Conservation (phyloP, 2,329 filamentous ascomycete genomes). For the Seiridium unicorne region DNA sequence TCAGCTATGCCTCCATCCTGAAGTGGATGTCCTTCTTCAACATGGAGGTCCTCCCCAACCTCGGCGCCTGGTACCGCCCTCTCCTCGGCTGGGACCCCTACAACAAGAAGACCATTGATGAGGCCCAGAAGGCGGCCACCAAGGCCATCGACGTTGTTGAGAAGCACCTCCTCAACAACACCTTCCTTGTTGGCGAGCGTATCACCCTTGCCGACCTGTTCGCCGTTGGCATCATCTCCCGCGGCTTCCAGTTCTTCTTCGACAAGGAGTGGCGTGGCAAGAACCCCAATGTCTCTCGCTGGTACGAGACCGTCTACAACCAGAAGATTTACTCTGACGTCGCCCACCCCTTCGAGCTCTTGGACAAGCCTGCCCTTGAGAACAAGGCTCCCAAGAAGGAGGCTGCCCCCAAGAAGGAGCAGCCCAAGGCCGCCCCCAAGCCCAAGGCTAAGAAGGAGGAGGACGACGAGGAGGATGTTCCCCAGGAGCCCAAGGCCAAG, state of each 20-base stretch:
- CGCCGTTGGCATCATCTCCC: conserved; percentile 72
- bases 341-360: conserved; percentile 70
- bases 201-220: conserved; percentile 96
- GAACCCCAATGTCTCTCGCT: conserved; percentile 85
- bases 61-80: conserved; percentile 83
- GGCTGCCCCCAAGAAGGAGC: conserved; percentile 58
- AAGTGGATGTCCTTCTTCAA: conserved; percentile 99
- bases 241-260: conserved; percentile 92
- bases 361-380: conserved; percentile 76
- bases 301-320: conserved; percentile 93
- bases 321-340: conserved; percentile 88
- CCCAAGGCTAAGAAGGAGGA: conserved; percentile 34
- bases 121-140: conserved; percentile 65
- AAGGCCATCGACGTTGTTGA: conserved; percentile 74
- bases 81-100: conserved; percentile 79
- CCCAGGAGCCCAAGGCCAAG: conserved; percentile 82
- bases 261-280: conserved; percentile 83
- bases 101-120: conserved; percentile 97
- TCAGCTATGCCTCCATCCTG: conserved; percentile 87
- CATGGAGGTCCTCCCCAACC: conserved; percentile 71
- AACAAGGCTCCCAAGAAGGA: conserved; percentile 76
- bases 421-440: conserved; percentile 45
- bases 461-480: conserved; percentile 57
- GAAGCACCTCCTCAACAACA: conserved; percentile 86
- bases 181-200: conserved; percentile 96